These are phyloP conservation scores for Cryptosporidium sp. DNA, from an alignment of 169 alveolate species.

Conservation along the genomic window DNA sequence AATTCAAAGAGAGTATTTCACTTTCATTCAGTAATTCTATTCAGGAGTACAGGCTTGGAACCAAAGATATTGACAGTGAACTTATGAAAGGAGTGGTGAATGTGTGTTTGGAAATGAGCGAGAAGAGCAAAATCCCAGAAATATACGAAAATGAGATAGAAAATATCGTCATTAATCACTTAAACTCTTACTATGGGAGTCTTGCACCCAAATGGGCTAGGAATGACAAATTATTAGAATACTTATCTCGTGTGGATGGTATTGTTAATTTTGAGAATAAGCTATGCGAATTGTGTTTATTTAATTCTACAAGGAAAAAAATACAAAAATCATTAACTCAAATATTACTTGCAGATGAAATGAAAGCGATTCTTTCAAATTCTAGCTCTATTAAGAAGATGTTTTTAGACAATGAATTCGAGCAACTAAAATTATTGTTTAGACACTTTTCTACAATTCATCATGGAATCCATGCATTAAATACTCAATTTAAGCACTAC, in stretches of 20 bases:
- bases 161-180: background rate
- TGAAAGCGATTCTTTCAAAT: constrained; percentile 8
- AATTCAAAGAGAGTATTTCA: constrained; percentile 30
- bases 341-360: constrained; percentile 35
- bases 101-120: constrained; percentile 49
- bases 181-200: constrained; percentile 66
- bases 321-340: constrained; percentile 33
- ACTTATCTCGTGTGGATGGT: constrained; percentile 75
- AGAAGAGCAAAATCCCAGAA: constrained; percentile 40
- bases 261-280: constrained; percentile 18
- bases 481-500: constrained; percentile 76
- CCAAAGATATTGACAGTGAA: constrained; percentile 9
- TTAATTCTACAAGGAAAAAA: constrained; percentile 27
- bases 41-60: constrained; percentile 32
- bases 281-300: constrained; percentile 9
- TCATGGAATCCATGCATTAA: constrained; percentile 77
- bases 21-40: constrained; percentile 37
- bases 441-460: constrained; percentile 77
- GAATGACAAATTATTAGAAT: constrained; percentile 77
- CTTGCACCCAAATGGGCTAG: constrained; percentile 77
- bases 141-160: constrained; percentile 66
- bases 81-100: constrained; percentile 24
- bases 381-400: constrained; percentile 6
- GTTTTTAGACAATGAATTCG: constrained; percentile 45
- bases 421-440: constrained; percentile 63